A percentile compares a stretch with the other conserved stretches of the same genome.
These are phyloP conservation scores for Sphaerobolus stellatus DNA, from an alignment of 1,284 basidiomycete genomes.

Conservation along the genomic window DNA sequence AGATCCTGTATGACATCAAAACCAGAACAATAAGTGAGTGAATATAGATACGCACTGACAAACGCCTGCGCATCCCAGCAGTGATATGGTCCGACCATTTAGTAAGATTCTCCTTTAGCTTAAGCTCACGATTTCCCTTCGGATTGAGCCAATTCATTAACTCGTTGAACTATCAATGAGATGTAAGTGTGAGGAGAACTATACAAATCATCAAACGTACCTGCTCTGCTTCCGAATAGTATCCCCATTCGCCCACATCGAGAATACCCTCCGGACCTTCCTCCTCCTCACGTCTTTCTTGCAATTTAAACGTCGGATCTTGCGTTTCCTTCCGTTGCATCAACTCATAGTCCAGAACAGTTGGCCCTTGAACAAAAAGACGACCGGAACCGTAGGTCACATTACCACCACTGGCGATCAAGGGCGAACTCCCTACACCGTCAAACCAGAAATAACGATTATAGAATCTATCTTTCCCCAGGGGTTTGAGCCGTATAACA, in stretches of 20 bases:
- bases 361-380: slow-evolving; percentile 88
- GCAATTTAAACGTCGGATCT: slow-evolving; percentile 50
- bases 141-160: slow-evolving; percentile 88
- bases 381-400: slow-evolving; percentile 85
- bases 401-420: slow-evolving; percentile 72
- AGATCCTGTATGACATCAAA: slow-evolving; percentile 51
- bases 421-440: slow-evolving; percentile 82
- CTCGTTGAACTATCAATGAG: slow-evolving; percentile 64
- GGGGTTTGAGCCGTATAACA: slow-evolving; percentile 79
- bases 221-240: slow-evolving; percentile 84
- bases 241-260: slow-evolving; percentile 81
- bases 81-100: slow-evolving; percentile 88
- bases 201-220: slow-evolving; percentile 42
- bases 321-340: slow-evolving; percentile 51
- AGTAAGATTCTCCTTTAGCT: slow-evolving; percentile 74
- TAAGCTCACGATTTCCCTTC: slow-evolving; percentile 85
- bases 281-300: slow-evolving; percentile 64
- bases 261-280: slow-evolving; percentile 76
- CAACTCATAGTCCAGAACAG: slow-evolving; percentile 72
- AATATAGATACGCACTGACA: slow-evolving; percentile 51
- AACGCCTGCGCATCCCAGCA: slow-evolving; percentile 75
- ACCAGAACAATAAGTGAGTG: neutral
- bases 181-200: slow-evolving; percentile 4
- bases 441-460: slow-evolving; percentile 99
- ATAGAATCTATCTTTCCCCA: slow-evolving; percentile 91